Conservation (phyloP, 345 rosid species). For the Camelina laxa region DNA sequence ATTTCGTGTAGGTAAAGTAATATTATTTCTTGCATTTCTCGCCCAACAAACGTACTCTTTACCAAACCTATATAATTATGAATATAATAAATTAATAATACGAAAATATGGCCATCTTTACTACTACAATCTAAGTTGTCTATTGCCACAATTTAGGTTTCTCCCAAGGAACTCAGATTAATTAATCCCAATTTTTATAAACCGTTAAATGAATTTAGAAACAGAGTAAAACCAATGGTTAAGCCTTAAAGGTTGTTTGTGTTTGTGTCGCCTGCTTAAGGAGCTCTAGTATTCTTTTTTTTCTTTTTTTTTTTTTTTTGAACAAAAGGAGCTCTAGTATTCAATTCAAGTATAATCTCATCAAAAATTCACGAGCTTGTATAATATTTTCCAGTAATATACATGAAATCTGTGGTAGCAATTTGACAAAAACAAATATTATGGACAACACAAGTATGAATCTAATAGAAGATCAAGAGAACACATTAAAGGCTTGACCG, state of each 20-base stretch:
- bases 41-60: conserved; percentile 27
- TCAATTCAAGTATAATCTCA: neutral
- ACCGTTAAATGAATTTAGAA: neutral
- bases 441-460: neutral
- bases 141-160: neutral
- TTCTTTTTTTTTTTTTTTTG: too few species aligned
- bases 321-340: neutral
- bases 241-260: too few species aligned
- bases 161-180: neutral
- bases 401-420: conserved; percentile 15
- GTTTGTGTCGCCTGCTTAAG: too few species aligned
- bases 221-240: neutral
- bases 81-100: conserved; percentile 24
- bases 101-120: neutral
- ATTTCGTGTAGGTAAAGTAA: conserved; percentile 34
- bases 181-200: neutral
- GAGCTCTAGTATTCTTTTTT: neutral
- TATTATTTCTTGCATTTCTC: conserved; percentile 28
- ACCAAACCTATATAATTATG: conserved; percentile 30
- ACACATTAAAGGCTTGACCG: conserved; percentile 55
- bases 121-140: neutral
- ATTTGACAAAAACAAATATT: conserved; percentile 16
- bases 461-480: conserved; percentile 50
- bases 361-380: neutral
- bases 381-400: conserved; percentile 16